Evolutionary conservation across 2,329 filamentous ascomycete species (phyloP).

Genomic region (Trichoderma cornu-damae): DNA sequence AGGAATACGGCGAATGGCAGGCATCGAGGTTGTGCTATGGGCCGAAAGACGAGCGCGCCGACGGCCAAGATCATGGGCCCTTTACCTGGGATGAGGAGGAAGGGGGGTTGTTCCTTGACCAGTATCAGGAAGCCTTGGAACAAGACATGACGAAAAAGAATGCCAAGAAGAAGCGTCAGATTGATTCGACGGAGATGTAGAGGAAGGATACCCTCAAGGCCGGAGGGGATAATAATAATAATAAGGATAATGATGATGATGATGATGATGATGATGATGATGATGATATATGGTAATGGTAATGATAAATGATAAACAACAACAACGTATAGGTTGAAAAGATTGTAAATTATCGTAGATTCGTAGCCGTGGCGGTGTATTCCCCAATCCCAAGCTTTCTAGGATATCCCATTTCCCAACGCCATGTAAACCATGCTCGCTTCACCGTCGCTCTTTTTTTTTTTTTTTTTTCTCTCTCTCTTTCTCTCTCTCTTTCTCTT

Average conservation of each 20-base stretch:
- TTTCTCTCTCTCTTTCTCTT: no score
- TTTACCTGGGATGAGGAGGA: slow-evolving; percentile 22
- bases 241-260: no score
- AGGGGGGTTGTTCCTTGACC: slow-evolving; percentile 19
- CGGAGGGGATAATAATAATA: no score
- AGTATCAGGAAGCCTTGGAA: slow-evolving; percentile 18
- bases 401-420: slow-evolving; percentile 4
- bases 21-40: slow-evolving; percentile 23
- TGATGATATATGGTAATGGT: no score
- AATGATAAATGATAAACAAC: no score
- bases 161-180: background rate
- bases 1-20: slow-evolving; percentile 41
- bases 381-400: background rate
- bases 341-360: background rate
- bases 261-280: no score
- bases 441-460: no score
- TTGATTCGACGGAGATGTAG: no score
- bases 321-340: no score
- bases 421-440: slow-evolving; percentile 13
- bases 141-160: background rate
- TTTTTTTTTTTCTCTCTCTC: no score
- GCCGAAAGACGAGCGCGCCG: background rate
- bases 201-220: no score
- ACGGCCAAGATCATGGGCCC: slow-evolving; percentile 8
- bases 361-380: background rate